phyloP scores from a whole-genome alignment of 2,329 filamentous ascomycete genomes.

The Sporothrix globosa region DNA sequence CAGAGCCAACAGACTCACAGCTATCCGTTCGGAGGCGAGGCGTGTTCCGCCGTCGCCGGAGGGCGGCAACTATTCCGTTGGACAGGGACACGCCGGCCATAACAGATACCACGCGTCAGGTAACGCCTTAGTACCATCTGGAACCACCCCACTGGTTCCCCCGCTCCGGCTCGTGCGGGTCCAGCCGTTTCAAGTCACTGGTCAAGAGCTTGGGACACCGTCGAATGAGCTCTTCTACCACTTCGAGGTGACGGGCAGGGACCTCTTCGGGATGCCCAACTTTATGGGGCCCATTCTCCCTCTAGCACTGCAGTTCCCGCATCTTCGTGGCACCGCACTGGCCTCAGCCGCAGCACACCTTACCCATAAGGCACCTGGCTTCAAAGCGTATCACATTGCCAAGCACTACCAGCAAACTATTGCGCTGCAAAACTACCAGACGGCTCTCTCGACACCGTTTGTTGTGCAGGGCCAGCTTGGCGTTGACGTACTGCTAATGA shows the following conservation, averaged over 20 bases:
- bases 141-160: constrained; percentile 5
- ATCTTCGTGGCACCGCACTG: constrained; percentile 36
- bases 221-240: constrained; percentile 36
- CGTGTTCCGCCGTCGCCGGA: background rate
- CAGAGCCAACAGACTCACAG: background rate
- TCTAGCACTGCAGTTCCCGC: constrained; percentile 31
- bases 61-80: background rate
- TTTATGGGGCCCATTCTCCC: constrained; percentile 33
- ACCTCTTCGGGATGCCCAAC: constrained; percentile 36
- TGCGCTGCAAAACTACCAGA: constrained; percentile 36
- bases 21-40: constrained; percentile 6
- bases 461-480: constrained; percentile 35
- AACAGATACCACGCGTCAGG: background rate
- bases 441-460: constrained; percentile 35
- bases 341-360: constrained; percentile 37
- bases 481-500: constrained; percentile 37
- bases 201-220: constrained; percentile 34
- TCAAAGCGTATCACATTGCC: constrained; percentile 35
- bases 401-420: constrained; percentile 37
- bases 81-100: background rate
- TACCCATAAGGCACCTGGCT: constrained; percentile 33
- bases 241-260: constrained; percentile 28
- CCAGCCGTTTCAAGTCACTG: constrained; percentile 28
- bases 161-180: constrained; percentile 21
- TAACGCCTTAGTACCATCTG: background rate